phyloP scores from a whole-genome alignment of 768 basidiomycete genomes.

The Phaeolepiota aurea region DNA sequence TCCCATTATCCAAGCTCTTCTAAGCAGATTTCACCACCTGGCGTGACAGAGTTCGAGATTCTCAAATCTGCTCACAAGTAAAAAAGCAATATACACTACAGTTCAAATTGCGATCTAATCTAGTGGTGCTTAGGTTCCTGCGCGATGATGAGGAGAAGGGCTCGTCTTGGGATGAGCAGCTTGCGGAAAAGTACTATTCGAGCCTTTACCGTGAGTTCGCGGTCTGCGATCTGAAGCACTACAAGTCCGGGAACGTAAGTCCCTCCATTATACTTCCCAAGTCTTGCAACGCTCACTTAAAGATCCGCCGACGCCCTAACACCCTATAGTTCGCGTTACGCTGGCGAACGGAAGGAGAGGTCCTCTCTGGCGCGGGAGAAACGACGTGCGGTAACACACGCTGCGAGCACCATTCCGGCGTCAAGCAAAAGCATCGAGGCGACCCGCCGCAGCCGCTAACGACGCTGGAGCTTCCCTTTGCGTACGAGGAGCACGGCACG shows the following conservation, averaged over 20 bases:
- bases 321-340: conserved; percentile 69
- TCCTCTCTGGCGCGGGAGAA: conserved; percentile 79
- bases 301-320: background rate
- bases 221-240: conserved; percentile 91
- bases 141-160: conserved; percentile 35
- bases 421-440: conserved; percentile 1
- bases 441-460: conserved; percentile 31
- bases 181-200: conserved; percentile 85
- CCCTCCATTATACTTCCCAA: background rate
- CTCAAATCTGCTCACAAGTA: conserved; percentile 67
- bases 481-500: conserved; percentile 74
- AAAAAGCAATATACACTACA: conserved; percentile 6
- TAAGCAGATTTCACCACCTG: conserved; percentile 15
- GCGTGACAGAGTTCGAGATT: conserved; percentile 65
- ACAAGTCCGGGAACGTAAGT: conserved; percentile 82
- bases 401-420: conserved; percentile 55
- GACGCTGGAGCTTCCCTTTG: conserved; percentile 86
- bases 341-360: conserved; percentile 91
- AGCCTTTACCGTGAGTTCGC: conserved; percentile 90
- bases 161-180: conserved; percentile 70
- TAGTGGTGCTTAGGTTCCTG: conserved; percentile 50
- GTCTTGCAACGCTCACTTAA: conserved; percentile 2
- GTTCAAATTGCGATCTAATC: background rate
- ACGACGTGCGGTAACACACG: conserved; percentile 85
- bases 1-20: conserved; percentile 24